Conservation (phyloP, 352 stramenopile genomes). For the Thalassiosira hispida region DNA sequence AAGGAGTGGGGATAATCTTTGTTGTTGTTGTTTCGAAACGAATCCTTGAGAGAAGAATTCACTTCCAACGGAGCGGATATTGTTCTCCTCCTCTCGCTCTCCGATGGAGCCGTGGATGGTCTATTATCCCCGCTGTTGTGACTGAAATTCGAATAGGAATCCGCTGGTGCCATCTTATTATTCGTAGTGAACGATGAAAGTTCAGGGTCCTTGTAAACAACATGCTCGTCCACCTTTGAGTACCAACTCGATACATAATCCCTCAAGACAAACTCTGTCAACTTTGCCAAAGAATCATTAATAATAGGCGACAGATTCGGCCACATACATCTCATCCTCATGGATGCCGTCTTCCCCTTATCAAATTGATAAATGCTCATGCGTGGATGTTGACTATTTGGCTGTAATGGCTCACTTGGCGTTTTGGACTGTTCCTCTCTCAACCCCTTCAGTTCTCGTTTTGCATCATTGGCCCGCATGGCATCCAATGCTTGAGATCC, state of each 20-base stretch:
- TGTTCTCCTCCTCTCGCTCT: constrained; percentile 1
- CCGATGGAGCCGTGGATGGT: not conserved
- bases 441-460: not conserved
- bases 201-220: constrained; percentile 36
- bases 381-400: constrained; percentile 2
- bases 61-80: constrained; percentile 14
- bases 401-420: not conserved
- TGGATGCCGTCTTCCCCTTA: constrained; percentile 42
- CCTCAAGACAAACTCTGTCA: constrained; percentile 80
- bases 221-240: constrained; percentile 52
- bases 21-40: not conserved
- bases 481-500: constrained; percentile 31
- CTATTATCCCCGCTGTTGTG: not conserved
- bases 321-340: constrained; percentile 67
- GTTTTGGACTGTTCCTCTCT: not conserved
- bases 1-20: constrained; percentile 3
- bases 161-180: not conserved
- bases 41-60: constrained; percentile 6
- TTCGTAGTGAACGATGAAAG: not conserved
- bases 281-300: constrained; percentile 66
- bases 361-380: constrained; percentile 55
- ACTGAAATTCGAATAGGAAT: constrained; percentile 10
- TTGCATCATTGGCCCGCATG: constrained; percentile 34
- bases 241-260: constrained; percentile 76
- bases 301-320: constrained; percentile 71